phyloP scores from a whole-genome alignment of 768 basidiomycete genomes.

The Chalciporus pseudorubinellus region DNA sequence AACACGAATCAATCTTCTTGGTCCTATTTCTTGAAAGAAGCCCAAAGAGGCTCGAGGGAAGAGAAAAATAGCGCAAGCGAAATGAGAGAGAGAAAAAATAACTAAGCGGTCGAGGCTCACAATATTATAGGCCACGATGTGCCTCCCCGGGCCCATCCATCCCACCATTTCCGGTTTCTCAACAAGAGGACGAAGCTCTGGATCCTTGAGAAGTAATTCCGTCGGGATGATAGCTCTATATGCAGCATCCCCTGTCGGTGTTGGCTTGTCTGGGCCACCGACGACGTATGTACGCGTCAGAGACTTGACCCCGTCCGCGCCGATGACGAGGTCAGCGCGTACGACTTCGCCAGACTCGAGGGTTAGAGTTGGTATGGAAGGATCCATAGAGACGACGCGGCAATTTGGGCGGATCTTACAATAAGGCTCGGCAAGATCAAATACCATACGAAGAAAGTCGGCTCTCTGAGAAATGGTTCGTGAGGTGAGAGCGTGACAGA shows the following conservation, averaged over 20 bases:
- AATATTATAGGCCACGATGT: slow-evolving; percentile 46
- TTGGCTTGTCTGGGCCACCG: slow-evolving; percentile 44
- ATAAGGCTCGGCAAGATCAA: slow-evolving; percentile 35
- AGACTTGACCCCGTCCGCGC: slow-evolving; percentile 56
- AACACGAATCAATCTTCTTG: background rate
- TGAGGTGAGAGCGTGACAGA: background rate
- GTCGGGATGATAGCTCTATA: slow-evolving; percentile 56
- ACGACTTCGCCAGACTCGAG: slow-evolving; percentile 45
- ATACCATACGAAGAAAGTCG: slow-evolving; percentile 44
- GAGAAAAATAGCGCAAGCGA: background rate
- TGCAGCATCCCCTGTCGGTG: slow-evolving; percentile 61
- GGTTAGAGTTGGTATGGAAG: slow-evolving; percentile 33
- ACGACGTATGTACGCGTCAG: slow-evolving; percentile 46
- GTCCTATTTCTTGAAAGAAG: background rate
- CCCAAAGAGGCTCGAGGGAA: too few relatives aligned
- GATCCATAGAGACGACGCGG: slow-evolving; percentile 37
- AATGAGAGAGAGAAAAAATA: too few relatives aligned
- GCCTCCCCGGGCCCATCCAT: slow-evolving; percentile 57
- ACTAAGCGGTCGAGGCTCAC: slow-evolving; percentile 18
- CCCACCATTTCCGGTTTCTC: slow-evolving; percentile 51
- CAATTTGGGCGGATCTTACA: slow-evolving; percentile 36
- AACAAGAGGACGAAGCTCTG: slow-evolving; percentile 48
- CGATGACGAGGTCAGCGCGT: slow-evolving; percentile 44
- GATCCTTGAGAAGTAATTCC: slow-evolving; percentile 44
- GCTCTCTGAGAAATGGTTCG: slow-evolving; percentile 32